Conservation (phyloP, 176 grass and related monocot species). For the Thalia dealbata region DNA sequence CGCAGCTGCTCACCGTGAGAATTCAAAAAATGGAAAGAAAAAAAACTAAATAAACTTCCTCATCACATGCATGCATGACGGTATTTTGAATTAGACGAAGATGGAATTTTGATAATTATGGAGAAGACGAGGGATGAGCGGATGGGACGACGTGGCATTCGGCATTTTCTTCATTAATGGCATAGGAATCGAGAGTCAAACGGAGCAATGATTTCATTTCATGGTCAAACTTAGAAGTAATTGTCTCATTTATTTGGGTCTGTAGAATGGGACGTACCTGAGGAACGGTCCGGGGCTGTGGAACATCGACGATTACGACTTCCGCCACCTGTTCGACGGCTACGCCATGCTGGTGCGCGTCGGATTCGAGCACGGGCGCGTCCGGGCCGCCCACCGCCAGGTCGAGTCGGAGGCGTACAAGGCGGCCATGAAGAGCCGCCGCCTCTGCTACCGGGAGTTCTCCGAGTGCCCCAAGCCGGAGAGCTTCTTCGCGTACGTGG, state of each 20-base stretch:
- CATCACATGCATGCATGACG: not conserved
- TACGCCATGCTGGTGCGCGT: constrained; percentile 89
- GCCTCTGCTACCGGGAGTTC: constrained; percentile 91
- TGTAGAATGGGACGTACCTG: constrained; percentile 89
- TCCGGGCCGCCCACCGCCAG: constrained; percentile 64
- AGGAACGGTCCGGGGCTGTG: constrained; percentile 86
- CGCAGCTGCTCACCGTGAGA: not conserved
- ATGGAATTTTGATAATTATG: no score
- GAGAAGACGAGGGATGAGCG: no score
- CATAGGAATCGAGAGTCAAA: not conserved
- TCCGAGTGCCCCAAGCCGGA: constrained; percentile 70
- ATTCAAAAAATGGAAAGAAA: no score
- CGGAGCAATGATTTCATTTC: not conserved
- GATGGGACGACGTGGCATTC: no score
- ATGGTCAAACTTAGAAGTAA: not conserved
- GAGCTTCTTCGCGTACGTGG: constrained; percentile 35
- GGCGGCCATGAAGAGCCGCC: constrained; percentile 54
- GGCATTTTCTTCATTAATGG: not conserved
- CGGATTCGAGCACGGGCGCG: constrained; percentile 49
- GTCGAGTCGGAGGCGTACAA: constrained; percentile 94
- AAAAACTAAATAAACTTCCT: not conserved
- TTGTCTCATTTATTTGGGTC: not conserved
- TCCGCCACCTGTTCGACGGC: constrained; percentile 96
- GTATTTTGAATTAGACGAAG: no score
- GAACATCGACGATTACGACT: constrained; percentile 79